Evolutionary conservation across 345 rosid genomes (phyloP).

Genomic region (Clarkia xantiana): DNA sequence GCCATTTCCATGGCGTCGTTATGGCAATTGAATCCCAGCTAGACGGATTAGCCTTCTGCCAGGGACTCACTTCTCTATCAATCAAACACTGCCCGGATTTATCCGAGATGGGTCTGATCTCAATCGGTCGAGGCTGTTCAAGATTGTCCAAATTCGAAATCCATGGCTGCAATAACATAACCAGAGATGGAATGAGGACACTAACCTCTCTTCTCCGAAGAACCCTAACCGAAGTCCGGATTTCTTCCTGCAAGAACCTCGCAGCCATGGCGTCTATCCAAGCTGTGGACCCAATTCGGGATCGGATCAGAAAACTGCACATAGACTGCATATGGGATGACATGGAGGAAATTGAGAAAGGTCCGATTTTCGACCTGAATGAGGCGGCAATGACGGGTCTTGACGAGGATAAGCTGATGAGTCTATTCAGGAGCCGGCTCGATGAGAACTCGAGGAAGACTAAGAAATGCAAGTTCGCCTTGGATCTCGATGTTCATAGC

Average conservation of each 20-base stretch:
- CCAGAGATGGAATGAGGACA: constrained; percentile 50
- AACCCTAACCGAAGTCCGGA: constrained; percentile 51
- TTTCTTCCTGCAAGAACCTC: constrained; percentile 56
- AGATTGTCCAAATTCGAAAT: constrained; percentile 52
- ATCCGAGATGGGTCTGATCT: constrained; percentile 67
- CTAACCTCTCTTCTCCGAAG: constrained; percentile 32
- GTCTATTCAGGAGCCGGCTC: background rate
- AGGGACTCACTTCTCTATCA: constrained; percentile 39
- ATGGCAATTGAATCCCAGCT: constrained; percentile 42
- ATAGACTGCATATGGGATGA: constrained; percentile 75
- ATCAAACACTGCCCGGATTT: constrained; percentile 52
- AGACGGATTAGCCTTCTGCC: constrained; percentile 69
- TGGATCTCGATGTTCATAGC: constrained; percentile 9
- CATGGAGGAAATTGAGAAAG: constrained; percentile 14
- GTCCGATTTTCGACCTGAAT: constrained; percentile 14
- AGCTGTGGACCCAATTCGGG: constrained; percentile 50
- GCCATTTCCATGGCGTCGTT: constrained; percentile 62
- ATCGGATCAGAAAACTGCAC: constrained; percentile 50
- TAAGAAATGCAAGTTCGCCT: constrained; percentile 37
- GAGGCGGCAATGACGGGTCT: constrained; percentile 8
- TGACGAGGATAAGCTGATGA: background rate
- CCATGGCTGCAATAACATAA: constrained; percentile 68
- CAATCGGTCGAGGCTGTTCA: constrained; percentile 65
- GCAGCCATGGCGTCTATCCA: constrained; percentile 35
- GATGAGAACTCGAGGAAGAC: constrained; percentile 16